Evolutionary conservation across 139 green algal species (phyloP).

Genomic region (Chlorella sp.): DNA sequence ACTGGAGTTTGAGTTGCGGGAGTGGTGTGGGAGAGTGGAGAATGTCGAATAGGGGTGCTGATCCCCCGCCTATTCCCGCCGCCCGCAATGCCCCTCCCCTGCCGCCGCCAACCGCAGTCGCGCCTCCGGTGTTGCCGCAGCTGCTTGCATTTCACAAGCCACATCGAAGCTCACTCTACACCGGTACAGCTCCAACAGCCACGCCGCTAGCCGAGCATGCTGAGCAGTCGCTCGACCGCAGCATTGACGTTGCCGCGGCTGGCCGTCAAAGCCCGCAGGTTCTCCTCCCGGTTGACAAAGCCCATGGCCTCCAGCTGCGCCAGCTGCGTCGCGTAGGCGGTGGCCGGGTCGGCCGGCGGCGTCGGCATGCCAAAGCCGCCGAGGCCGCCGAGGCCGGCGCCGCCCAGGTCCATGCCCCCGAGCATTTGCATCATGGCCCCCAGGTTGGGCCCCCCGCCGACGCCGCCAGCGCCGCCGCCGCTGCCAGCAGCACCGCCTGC

Average conservation of each 20-base stretch:
- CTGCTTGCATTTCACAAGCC: no score
- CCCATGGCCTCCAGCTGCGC: slow-evolving; percentile 94
- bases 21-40: no score
- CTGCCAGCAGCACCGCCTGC: not conserved
- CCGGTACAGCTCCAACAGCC: not conserved
- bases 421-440: slow-evolving; percentile 17
- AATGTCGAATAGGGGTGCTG: no score
- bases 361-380: slow-evolving; percentile 35
- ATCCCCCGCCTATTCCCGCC: no score
- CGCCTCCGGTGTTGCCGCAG: no score
- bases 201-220: not conserved
- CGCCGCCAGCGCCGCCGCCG: slow-evolving; percentile 3
- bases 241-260: slow-evolving; percentile 89
- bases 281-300: slow-evolving; percentile 79
- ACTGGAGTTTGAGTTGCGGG: no score
- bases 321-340: slow-evolving; percentile 83
- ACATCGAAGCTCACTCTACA: no score
- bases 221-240: slow-evolving; percentile 86
- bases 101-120: no score
- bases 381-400: slow-evolving; percentile 41
- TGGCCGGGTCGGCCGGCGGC: slow-evolving; percentile 70
- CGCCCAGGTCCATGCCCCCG: not conserved
- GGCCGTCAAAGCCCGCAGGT: slow-evolving; percentile 66
- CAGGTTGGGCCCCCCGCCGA: slow-evolving; percentile 20
- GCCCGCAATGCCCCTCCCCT: no score